A percentile compares a stretch with the other conserved stretches of the same genome.
phyloP scores from a whole-genome alignment of 2,329 filamentous ascomycete genomes.

The Penicillium fuscoglaucum region DNA sequence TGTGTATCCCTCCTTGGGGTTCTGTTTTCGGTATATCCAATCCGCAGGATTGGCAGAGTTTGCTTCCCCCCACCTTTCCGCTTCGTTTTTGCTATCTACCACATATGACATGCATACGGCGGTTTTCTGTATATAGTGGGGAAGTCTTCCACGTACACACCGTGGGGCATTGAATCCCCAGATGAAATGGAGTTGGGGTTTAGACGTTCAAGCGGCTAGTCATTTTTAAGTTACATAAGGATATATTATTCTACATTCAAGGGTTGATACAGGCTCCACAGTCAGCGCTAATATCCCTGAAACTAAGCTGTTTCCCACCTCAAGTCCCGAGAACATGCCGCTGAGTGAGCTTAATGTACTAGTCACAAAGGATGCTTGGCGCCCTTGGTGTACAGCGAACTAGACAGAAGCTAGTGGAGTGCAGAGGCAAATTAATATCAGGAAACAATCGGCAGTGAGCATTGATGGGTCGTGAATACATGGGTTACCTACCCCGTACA shows the following conservation, averaged over 20 bases:
- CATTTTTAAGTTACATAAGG: constrained; percentile 2
- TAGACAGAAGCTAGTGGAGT: background rate
- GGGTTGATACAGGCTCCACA: constrained; percentile 8
- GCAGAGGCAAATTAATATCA: background rate
- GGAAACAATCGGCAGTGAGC: constrained; percentile 3
- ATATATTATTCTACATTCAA: background rate
- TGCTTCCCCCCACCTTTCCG: background rate
- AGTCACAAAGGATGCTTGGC: background rate
- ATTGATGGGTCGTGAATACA: background rate
- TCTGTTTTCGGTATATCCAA: background rate
- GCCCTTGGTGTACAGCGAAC: background rate
- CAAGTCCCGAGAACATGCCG: background rate
- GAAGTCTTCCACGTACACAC: background rate
- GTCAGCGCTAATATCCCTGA: constrained; percentile 4
- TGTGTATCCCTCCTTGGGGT: background rate
- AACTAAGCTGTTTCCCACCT: background rate
- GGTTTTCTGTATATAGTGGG: constrained; percentile 4
- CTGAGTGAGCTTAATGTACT: background rate
- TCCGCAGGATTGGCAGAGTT: background rate
- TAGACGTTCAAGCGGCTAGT: background rate
- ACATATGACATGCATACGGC: background rate
- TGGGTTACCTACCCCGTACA: too few relatives aligned
- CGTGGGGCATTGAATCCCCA: background rate
- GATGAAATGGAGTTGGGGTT: background rate
- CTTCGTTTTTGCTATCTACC: background rate